These are phyloP conservation scores for Chaetomium sp. DNA, from an alignment of 2,329 filamentous ascomycete species.

Conservation along the genomic window DNA sequence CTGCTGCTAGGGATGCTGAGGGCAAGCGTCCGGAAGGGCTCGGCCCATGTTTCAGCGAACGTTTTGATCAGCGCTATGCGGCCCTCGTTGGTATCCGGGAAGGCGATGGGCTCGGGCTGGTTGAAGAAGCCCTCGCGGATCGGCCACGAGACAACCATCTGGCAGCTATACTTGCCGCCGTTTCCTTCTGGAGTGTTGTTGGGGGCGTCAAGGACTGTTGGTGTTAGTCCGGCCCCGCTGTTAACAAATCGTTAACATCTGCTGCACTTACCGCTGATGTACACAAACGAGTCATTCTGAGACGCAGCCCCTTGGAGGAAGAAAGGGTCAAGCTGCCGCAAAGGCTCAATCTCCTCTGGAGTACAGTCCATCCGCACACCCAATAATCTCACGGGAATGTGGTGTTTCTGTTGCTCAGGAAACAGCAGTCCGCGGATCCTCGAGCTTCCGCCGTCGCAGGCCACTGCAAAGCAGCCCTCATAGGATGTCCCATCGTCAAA, in stretches of 20 bases:
- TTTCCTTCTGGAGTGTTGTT: conserved; percentile 31
- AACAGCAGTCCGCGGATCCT: conserved; percentile 35
- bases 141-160: conserved; percentile 49
- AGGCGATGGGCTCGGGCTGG: conserved; percentile 28
- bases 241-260: neutral
- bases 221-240: neutral
- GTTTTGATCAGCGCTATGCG: conserved; percentile 37
- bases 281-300: conserved; percentile 44
- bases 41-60: conserved; percentile 41
- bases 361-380: conserved; percentile 40
- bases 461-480: conserved; percentile 40
- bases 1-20: conserved; percentile 35
- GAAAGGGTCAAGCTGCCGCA: conserved; percentile 44
- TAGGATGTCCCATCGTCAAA: conserved; percentile 42
- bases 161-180: conserved; percentile 36
- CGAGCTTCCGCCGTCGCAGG: conserved; percentile 45
- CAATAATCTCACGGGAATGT: conserved; percentile 43
- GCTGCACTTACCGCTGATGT: conserved; percentile 41
- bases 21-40: conserved; percentile 41
- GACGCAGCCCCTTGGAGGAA: conserved; percentile 51
- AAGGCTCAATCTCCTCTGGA: conserved; percentile 34
- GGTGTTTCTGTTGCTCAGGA: conserved; percentile 30
- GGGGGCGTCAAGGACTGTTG: conserved; percentile 42
- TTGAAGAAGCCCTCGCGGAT: conserved; percentile 31
- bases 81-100: conserved; percentile 36